phyloP scores from a whole-genome alignment of 2,329 filamentous ascomycete genomes.

The Calycina herbarum region DNA sequence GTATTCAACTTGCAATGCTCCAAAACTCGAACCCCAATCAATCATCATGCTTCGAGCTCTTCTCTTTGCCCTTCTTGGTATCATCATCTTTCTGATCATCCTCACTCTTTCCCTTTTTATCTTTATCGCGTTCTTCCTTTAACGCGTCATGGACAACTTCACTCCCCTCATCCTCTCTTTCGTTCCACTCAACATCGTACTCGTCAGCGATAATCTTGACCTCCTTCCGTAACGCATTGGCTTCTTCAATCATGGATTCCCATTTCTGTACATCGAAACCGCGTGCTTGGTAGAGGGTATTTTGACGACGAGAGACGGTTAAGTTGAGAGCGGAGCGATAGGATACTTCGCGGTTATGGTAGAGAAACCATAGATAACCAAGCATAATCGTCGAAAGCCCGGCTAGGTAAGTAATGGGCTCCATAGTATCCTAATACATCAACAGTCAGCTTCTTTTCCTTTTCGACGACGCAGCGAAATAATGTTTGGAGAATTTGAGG shows the following conservation, averaged over 20 bases:
- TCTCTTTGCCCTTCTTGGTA: constrained; percentile 18
- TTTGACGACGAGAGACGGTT: constrained; percentile 77
- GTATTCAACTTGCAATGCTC: too few species aligned
- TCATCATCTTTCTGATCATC: constrained; percentile 41
- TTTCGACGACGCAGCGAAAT: too few species aligned
- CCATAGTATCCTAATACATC: constrained; percentile 51
- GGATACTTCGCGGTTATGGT: constrained; percentile 84
- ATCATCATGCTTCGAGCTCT: constrained; percentile 8
- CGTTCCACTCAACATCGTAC: constrained; percentile 90
- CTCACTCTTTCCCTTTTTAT: constrained; percentile 39
- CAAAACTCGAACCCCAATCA: not conserved
- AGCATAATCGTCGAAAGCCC: constrained; percentile 84
- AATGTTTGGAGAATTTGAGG: not conserved
- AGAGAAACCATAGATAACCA: constrained; percentile 91
- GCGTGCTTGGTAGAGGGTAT: constrained; percentile 70
- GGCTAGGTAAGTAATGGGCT: constrained; percentile 86
- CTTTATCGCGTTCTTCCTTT: constrained; percentile 49
- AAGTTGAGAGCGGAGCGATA: constrained; percentile 86
- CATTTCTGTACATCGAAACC: constrained; percentile 77
- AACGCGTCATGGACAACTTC: constrained; percentile 61
- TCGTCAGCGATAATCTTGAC: constrained; percentile 79
- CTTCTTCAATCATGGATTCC: constrained; percentile 78
- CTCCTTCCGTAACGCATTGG: constrained; percentile 73
- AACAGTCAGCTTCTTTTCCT: not conserved
- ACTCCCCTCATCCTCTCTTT: constrained; percentile 69